Conservation (phyloP, 2,329 filamentous ascomycete species). For the Colletotrichum lini region DNA sequence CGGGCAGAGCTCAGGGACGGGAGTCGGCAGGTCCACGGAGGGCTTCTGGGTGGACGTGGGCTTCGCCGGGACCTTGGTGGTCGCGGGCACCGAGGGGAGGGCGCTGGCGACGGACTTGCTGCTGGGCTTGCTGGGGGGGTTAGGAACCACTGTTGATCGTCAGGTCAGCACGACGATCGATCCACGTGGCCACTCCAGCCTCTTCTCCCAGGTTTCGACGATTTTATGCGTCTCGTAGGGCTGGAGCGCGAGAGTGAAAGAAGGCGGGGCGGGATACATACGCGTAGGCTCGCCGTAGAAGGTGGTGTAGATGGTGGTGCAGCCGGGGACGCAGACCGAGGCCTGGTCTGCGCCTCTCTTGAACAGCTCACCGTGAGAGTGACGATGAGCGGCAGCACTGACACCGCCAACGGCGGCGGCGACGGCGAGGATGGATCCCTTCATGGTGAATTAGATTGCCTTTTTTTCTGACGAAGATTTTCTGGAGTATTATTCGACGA, state of each 20-base stretch:
- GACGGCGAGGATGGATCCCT: constrained; percentile 77
- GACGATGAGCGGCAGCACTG: constrained; percentile 72
- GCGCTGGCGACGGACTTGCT: constrained; percentile 46
- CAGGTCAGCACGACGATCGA: constrained; percentile 18
- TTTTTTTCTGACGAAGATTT: constrained; percentile 45
- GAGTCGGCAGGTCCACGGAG: constrained; percentile 66
- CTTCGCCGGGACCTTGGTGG: constrained; percentile 44
- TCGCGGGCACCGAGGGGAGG: constrained; percentile 48
- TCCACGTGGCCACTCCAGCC: neutral
- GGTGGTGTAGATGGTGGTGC: constrained; percentile 82
- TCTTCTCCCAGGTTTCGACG: neutral
- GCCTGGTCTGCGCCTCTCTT: constrained; percentile 61
- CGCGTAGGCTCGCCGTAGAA: constrained; percentile 77
- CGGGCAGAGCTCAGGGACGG: constrained; percentile 67
- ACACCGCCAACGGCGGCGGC: constrained; percentile 72
- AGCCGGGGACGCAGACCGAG: constrained; percentile 71
- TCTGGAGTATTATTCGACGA: constrained; percentile 49
- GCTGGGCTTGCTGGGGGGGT: constrained; percentile 50
- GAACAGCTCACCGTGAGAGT: constrained; percentile 72
- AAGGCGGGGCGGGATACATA: constrained; percentile 56
- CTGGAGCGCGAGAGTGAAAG: too few relatives aligned
- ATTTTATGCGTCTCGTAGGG: neutral
- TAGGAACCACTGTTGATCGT: constrained; percentile 54
- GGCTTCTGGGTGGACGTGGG: constrained; percentile 58
- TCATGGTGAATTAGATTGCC: constrained; percentile 73